Evolutionary conservation across 495 filamentous ascomycete genomes (phyloP), one percentile per base, ranked within the genome.

Genomic region (Chaetomium fimeti): DNA sequence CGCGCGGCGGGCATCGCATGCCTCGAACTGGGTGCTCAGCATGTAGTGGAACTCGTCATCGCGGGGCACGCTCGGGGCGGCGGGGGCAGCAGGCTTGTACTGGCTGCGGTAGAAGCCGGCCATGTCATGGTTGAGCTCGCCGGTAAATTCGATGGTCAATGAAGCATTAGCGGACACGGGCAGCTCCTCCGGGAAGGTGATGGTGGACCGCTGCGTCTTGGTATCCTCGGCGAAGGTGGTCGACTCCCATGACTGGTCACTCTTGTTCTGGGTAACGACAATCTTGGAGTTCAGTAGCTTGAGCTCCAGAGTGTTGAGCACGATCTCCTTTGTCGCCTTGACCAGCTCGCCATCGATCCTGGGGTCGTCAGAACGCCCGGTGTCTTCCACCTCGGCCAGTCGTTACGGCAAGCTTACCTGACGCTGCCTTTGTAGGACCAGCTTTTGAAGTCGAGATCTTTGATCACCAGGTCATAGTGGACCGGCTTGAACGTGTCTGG

Each of bases 21-120:
- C 88, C 78, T 98, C 94, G 70, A 98, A 98, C 77, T 98, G 94
- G 47, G 94, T 98, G 77, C 88, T 92, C 74, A 95, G 85, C 93
- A 97, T 96, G 77, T 92, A 91, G 78, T 93, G 84, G 72, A 88
- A 88, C 48, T 94, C 89, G 45, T 83, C 81, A 56, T 94, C 90
- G 71, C 82, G 88, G 16, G 91, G 87, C 1, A 92, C 91, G 29
- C 90, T 90, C 18, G 84, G 75, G 29, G 87, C 82, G 0, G 89
- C 82, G 15, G 87, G 76, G 18, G 82, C 89, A 20, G 82, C 79
- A 11, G 94, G 90, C 80, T 91, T 96, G 74, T 97, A 98, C 78
- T 91, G 91, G 62, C 89, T 92, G 63, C 94, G 89, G 76, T 97
- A 97, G 81, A 98, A 98, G 25, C 94, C 94, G 45, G 91, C 89